Evolutionary conservation across 176 grass and related monocot genomes (phyloP), one percentile per base, ranked within the genome.

Genomic region (Oryza coarctata): DNA sequence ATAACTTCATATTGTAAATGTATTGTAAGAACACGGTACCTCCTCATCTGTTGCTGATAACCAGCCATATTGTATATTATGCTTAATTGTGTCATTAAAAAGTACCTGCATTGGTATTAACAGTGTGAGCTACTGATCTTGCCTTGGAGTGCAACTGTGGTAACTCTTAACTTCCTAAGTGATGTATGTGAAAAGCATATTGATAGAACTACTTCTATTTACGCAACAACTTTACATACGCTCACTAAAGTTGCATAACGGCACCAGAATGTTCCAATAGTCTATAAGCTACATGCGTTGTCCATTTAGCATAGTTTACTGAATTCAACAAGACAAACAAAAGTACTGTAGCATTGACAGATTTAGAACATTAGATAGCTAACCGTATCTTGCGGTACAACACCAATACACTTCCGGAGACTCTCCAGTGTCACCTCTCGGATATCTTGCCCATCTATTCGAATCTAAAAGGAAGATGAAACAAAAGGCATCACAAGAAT

Each of bases 51-150:
- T 99, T 71, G 96, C 96, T 80, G 93, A 90, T 77, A 99, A 90
- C 38, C 77, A 88, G 3, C 93, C 96, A 83, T 99, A 99, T 26
- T 95, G 96, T 93, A 99, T 99, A 76, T 99, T 99, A 82, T 95
- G 93, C 79, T 88, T 95, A 91, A 99, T 93, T 1, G 96, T 99
- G 61, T 99, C 96, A 73, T 99, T 99, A 78, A 99, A 99, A 86
- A 99, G 93, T 80, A 99, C 96, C 96, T 99, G 88, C 45, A 83
- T 63, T 55, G 41, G 50, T 69, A 44, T 83, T 34, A 64, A 89
- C 52, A 18, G 55, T 47, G 62, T 86, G 63, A 86, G 83, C 61
- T 86, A 36, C 23, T 82, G 63, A 83, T 83, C 61, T 86, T 33
- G 32, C 32, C 34, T 77, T 41, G 58, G 43, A 18, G n/a, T 77